Conservation (phyloP, 495 filamentous ascomycete species). For the Cudoniella acicularis region DNA sequence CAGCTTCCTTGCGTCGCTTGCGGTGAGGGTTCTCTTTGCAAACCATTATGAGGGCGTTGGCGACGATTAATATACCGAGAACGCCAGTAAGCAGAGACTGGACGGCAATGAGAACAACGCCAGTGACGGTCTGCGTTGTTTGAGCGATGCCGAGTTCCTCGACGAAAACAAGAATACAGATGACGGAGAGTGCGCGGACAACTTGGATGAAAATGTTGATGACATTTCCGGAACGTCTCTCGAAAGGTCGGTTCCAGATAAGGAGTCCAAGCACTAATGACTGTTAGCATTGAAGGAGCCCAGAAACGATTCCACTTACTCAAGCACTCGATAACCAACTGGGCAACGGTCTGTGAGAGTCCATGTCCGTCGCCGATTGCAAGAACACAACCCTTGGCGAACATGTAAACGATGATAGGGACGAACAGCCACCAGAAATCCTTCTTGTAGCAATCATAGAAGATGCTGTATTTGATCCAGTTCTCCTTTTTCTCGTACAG, state of each 20-base stretch:
- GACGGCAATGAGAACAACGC: conserved; percentile 83
- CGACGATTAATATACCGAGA: conserved; percentile 83
- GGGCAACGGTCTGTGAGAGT: conserved; percentile 70
- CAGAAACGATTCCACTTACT: conserved; percentile 25
- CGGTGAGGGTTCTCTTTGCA: conserved; percentile 87
- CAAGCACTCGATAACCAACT: conserved; percentile 75
- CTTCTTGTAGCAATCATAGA: conserved; percentile 93
- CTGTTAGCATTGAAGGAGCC: conserved; percentile 32
- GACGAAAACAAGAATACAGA: conserved; percentile 89
- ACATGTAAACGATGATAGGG: conserved; percentile 87
- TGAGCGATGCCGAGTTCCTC: conserved; percentile 87
- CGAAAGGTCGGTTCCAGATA: conserved; percentile 81
- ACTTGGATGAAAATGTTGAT: conserved; percentile 93
- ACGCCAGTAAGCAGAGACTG: conserved; percentile 80
- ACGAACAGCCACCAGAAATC: conserved; percentile 97
- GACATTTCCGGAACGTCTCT: conserved; percentile 78
- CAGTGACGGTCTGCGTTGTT: conserved; percentile 90
- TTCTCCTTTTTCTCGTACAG: conserved; percentile 87
- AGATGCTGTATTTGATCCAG: conserved; percentile 93
- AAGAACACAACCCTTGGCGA: conserved; percentile 82
- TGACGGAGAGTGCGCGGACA: conserved; percentile 88
- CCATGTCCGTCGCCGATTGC: conserved; percentile 87
- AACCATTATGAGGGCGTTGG: conserved; percentile 81
- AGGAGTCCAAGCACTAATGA: conserved; percentile 55
- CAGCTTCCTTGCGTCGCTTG: conserved; percentile 77